Evolutionary conservation across 2,329 filamentous ascomycete genomes (phyloP), one percentile per base, ranked within the genome.

Genomic region (Monosporascus cannonballus): DNA sequence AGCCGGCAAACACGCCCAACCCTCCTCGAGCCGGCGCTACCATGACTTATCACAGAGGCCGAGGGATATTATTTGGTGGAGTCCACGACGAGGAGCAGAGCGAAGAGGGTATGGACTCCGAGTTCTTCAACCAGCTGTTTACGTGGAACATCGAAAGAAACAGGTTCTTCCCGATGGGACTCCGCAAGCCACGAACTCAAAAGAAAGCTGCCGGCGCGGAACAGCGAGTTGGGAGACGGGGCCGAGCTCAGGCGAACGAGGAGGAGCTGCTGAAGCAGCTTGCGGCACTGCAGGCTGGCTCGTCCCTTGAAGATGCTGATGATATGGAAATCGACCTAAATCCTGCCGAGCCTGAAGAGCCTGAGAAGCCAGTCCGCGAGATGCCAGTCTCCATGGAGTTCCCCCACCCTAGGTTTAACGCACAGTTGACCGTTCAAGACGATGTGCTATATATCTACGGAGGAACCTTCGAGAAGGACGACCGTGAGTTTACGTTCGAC

Each of bases 141-240:
- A 89, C 92, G 5, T 97, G 92, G 90, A 96, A 96, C 65, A 85
- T 96, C 57, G 94, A 97, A 64, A 83, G 93, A 54, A 99, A 99
- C 67, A 81, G 94, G 8, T 97, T 96, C 74, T 96, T 97, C 75
- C 89, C 88, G 2, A 76, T 97, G 45, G 75, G 76, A 9, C 75
- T 97, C 46, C 80, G 92, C 50, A 89, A 90, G 61, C 82, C 90
- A 2, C 84, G 90, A 25, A 75, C 79, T 20, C 81, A 81, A 47
- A 80, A 83, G 56, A 87, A 85, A 61, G 85, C 83, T 59, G 78
- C 77, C 37, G 73, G 72, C 41, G 73, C 69, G 15, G 81, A 80
- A 60, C 79, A 83, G 51, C 76, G 84, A 44, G 77, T 80, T 37
- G 75, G 80, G 6, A 76, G 84, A 52, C 79, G 87, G 55, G 88